phyloP scores from a whole-genome alignment of 148 eudicot genomes.

The Dysphania ambrosioides region DNA sequence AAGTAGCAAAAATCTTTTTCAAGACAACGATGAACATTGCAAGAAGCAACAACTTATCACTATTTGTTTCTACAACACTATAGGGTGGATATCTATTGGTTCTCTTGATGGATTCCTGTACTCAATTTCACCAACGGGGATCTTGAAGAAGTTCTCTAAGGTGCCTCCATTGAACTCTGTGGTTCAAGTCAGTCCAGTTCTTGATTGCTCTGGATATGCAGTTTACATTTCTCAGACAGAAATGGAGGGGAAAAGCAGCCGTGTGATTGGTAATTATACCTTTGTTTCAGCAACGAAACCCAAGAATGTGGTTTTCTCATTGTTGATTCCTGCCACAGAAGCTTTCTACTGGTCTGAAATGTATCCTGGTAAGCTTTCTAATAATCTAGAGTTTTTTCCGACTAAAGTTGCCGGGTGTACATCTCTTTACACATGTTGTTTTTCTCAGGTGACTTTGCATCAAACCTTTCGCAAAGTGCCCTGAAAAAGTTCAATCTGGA shows the following conservation, averaged over 20 bases:
- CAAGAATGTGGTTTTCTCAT: conserved; percentile 43
- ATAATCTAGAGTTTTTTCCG: no score
- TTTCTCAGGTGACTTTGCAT: conserved; percentile 30
- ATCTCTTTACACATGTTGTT: conserved; percentile 25
- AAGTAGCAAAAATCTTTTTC: no score
- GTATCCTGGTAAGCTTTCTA: conserved; percentile 48
- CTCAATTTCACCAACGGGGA: conserved; percentile 74
- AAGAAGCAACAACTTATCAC: no score
- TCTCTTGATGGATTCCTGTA: conserved; percentile 79
- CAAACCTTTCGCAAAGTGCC: conserved; percentile 51
- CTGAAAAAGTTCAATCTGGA: conserved; percentile 59
- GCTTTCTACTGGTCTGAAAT: conserved; percentile 60
- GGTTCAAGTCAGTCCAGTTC: conserved; percentile 66
- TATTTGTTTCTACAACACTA: no score
- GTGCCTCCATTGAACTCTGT: conserved; percentile 36
- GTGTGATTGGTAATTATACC: conserved; percentile 35
- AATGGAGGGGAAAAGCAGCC: conserved; percentile 63
- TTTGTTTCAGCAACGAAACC: conserved; percentile 69
- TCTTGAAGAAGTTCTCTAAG: conserved; percentile 49
- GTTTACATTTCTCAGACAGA: conserved; percentile 65
- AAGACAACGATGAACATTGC: no score
- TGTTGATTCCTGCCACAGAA: conserved; percentile 73
- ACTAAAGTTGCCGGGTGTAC: no score
- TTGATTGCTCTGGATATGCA: conserved; percentile 89
- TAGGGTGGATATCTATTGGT: conserved; percentile 90